These are phyloP conservation scores for Cryptococcus sp. DNA, from an alignment of 1,284 basidiomycete species.

Conservation along the genomic window DNA sequence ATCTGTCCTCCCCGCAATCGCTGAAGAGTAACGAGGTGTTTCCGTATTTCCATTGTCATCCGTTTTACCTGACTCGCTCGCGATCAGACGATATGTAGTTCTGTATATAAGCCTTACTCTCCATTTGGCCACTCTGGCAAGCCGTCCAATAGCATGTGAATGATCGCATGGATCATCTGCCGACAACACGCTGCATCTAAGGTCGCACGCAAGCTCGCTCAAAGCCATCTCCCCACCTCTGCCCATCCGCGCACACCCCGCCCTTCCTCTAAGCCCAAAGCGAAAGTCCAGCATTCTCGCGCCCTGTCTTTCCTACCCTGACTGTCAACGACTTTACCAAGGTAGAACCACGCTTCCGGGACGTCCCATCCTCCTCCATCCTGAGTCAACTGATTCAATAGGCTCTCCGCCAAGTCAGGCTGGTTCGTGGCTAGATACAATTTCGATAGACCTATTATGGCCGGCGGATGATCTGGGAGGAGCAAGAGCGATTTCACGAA, in stretches of 20 bases:
- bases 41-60: too few relatives aligned
- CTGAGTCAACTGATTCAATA: conserved; percentile 58
- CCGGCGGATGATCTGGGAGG: conserved; percentile 70
- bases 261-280: conserved; percentile 70
- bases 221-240: conserved; percentile 37
- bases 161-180: too few relatives aligned
- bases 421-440: conserved; percentile 64
- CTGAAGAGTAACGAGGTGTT: too few relatives aligned
- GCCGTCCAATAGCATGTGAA: too few relatives aligned
- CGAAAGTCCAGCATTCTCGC: conserved; percentile 71
- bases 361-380: conserved; percentile 72
- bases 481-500: conserved; percentile 83
- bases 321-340: conserved; percentile 73
- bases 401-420: conserved; percentile 67
- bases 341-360: conserved; percentile 87
- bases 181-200: too few relatives aligned
- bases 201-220: too few relatives aligned
- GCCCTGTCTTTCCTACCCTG: conserved; percentile 71
- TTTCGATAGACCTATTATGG: conserved; percentile 72
- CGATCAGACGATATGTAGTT: too few relatives aligned
- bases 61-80: too few relatives aligned
- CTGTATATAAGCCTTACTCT: too few relatives aligned
- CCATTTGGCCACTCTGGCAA: too few relatives aligned
- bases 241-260: conserved; percentile 38
- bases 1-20: too few relatives aligned